phyloP scores from a whole-genome alignment of 1,284 basidiomycete species.

The Calocybe gambosa region DNA sequence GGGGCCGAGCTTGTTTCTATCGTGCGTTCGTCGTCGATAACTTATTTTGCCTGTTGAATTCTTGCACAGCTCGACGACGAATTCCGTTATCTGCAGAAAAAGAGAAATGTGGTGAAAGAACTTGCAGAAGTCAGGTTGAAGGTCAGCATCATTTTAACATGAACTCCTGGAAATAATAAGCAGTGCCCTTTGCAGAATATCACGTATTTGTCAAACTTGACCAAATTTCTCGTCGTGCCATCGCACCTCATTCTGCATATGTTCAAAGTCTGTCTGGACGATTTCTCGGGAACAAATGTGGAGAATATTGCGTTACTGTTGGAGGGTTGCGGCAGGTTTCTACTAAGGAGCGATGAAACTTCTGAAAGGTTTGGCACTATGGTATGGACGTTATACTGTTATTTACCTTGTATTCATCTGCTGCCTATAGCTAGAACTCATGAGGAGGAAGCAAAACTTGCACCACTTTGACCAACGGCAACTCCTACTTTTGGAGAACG shows the following conservation, averaged over 20 bases:
- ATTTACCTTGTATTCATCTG: slow-evolving; percentile 8
- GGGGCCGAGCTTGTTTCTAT: slow-evolving; percentile 75
- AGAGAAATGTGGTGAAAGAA: slow-evolving; percentile 88
- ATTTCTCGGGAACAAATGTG: slow-evolving; percentile 88
- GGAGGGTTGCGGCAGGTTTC: slow-evolving; percentile 91
- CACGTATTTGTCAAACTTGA: slow-evolving; percentile 84
- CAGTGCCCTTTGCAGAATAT: slow-evolving; percentile 58
- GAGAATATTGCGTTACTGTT: slow-evolving; percentile 90
- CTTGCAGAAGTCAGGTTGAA: slow-evolving; percentile 81
- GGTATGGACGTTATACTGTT: slow-evolving; percentile 37
- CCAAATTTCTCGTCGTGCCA: slow-evolving; percentile 94
- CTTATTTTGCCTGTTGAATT: slow-evolving; percentile 2
- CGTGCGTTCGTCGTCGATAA: slow-evolving; percentile 41
- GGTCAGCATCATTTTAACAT: slow-evolving; percentile 35
- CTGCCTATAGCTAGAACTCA: slow-evolving; percentile 72
- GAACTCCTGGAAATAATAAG: neutral
- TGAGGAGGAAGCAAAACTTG: slow-evolving; percentile 90
- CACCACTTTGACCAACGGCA: slow-evolving; percentile 92
- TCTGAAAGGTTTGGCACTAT: slow-evolving; percentile 78
- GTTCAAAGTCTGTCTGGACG: slow-evolving; percentile 95
- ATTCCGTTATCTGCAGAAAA: slow-evolving; percentile 92
- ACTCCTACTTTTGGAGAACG: slow-evolving; percentile 89
- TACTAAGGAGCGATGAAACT: slow-evolving; percentile 86
- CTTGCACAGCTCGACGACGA: slow-evolving; percentile 83
- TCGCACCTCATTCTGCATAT: slow-evolving; percentile 91